A percentile compares a stretch with the other conserved stretches of the same genome.
Evolutionary conservation across 441 rosid species (phyloP).

Genomic region (Brassica balearica): DNA sequence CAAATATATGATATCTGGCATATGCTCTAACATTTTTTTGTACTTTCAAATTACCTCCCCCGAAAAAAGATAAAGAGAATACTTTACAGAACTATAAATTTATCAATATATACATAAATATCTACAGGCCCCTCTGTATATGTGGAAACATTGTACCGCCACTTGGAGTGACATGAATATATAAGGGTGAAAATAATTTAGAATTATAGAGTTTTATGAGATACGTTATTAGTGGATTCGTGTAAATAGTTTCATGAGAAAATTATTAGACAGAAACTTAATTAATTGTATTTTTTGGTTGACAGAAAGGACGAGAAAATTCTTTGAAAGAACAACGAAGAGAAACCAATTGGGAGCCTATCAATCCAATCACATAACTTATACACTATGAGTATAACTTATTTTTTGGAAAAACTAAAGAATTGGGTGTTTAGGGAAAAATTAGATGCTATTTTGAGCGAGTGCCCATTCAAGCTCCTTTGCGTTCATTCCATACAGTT

Average conservation of each 20-base stretch:
- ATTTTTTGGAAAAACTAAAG: background rate
- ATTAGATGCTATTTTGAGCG: slow-evolving; percentile 1
- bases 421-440: background rate
- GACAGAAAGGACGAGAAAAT: slow-evolving; percentile 20
- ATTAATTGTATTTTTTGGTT: background rate
- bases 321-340: slow-evolving; percentile 34
- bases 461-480: background rate
- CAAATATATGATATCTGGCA: slow-evolving; percentile 37
- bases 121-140: background rate
- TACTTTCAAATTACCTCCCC: slow-evolving; percentile 10
- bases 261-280: slow-evolving; percentile 4
- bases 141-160: slow-evolving; percentile 27
- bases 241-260: slow-evolving; percentile 6
- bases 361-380: slow-evolving; percentile 33
- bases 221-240: slow-evolving; percentile 19
- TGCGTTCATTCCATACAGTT: background rate
- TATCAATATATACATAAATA: slow-evolving; percentile 17
- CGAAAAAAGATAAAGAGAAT: background rate
- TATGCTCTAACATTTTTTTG: slow-evolving; percentile 13
- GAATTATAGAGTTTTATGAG: background rate
- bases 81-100: slow-evolving; percentile 7
- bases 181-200: background rate
- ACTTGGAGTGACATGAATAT: slow-evolving; percentile 24
- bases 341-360: slow-evolving; percentile 29
- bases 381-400: background rate